Evolutionary conservation across 2,329 filamentous ascomycete species (phyloP).

Genomic region (Pseudofabraea citricarpa): DNA sequence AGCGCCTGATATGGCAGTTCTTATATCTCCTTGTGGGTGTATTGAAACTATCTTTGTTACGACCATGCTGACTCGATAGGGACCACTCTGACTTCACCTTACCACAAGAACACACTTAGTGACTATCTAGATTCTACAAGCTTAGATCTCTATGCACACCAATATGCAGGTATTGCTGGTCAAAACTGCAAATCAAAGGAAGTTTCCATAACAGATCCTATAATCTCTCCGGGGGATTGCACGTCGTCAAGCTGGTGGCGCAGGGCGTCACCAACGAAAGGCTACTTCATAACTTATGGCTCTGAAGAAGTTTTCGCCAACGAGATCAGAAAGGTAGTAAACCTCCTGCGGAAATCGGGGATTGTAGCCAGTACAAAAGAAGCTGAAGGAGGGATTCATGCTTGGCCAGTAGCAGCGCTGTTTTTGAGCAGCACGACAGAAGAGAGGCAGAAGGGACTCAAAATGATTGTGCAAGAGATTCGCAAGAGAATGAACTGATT

Average conservation of each 20-base stretch:
- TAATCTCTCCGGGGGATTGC: constrained; percentile 68
- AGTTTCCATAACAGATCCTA: constrained; percentile 44
- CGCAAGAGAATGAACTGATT: constrained; percentile 15
- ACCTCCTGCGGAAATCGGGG: constrained; percentile 47
- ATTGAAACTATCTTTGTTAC: not conserved
- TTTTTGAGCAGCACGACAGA: constrained; percentile 45
- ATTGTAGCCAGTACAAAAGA: constrained; percentile 47
- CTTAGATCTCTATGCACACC: constrained; percentile 64
- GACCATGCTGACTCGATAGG: not conserved
- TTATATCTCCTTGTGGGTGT: constrained; percentile 67
- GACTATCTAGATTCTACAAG: constrained; percentile 69
- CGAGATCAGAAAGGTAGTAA: constrained; percentile 59
- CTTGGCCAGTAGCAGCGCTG: constrained; percentile 70
- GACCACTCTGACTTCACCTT: constrained; percentile 65
- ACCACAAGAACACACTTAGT: constrained; percentile 63
- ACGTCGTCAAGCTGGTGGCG: constrained; percentile 62
- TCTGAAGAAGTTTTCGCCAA: constrained; percentile 73
- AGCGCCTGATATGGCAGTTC: constrained; percentile 54
- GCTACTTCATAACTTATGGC: constrained; percentile 68
- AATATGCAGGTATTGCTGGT: constrained; percentile 51
- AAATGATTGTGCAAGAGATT: constrained; percentile 30
- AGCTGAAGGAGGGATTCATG: constrained; percentile 62
- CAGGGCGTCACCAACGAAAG: constrained; percentile 58
- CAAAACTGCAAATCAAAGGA: not conserved
- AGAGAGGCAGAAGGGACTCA: constrained; percentile 48